Conservation (phyloP, 2,329 filamentous ascomycete species). For the Teratosphaeriaceae sp. region DNA sequence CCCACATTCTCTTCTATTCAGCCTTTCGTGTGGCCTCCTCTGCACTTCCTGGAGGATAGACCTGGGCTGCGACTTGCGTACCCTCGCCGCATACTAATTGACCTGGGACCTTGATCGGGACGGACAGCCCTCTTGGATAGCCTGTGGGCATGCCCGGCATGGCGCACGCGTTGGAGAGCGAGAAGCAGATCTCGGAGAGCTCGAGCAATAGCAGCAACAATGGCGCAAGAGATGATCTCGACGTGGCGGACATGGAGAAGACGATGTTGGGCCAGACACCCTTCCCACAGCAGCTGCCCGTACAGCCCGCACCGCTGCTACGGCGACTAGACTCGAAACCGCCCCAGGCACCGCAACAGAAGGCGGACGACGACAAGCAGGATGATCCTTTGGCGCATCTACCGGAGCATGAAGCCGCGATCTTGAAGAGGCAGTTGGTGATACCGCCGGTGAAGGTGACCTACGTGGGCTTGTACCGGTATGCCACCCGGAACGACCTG, state of each 20-base stretch:
- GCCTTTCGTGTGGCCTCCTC: no score
- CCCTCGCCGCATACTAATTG: no score
- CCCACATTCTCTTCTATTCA: no score
- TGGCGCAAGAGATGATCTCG: conserved; percentile 14
- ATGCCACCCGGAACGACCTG: conserved; percentile 36
- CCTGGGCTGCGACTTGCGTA: no score
- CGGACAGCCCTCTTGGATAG: no score
- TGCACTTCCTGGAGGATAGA: no score
- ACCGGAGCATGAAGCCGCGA: conserved; percentile 31
- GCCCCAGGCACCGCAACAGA: no score
- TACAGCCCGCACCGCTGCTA: conserved; percentile 22
- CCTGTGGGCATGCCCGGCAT: conserved; percentile 10
- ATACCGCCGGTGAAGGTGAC: conserved; percentile 37
- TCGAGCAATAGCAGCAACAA: conserved; percentile 21
- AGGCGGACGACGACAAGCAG: conserved; percentile 17
- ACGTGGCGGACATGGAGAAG: conserved; percentile 24
- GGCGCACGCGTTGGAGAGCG: conserved; percentile 14
- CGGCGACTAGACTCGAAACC: conserved; percentile 20
- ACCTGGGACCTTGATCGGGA: no score
- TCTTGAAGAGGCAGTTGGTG: conserved; percentile 34
- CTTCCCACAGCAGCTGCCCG: conserved; percentile 20
- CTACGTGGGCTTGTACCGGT: conserved; percentile 38
- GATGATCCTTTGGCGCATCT: conserved; percentile 31
- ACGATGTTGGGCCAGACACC: conserved; percentile 24
- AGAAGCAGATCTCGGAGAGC: conserved; percentile 18